phyloP scores from a whole-genome alignment of 768 basidiomycete genomes.

The Hericium erinaceus region DNA sequence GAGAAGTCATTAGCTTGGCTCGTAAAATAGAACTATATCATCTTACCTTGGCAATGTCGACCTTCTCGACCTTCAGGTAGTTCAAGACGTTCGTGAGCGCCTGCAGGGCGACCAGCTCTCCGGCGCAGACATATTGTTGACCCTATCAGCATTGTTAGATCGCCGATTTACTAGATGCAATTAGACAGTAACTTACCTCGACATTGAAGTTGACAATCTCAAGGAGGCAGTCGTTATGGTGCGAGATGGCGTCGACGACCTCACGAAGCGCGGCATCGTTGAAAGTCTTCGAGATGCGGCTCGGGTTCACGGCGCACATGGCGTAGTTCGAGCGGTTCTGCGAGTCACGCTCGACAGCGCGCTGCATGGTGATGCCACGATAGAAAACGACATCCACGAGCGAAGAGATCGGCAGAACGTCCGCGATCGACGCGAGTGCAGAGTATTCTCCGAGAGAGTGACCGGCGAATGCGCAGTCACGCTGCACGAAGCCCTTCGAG shows the following conservation, averaged over 20 bases:
- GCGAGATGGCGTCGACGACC: slow-evolving; percentile 86
- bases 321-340: slow-evolving; percentile 93
- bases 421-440: slow-evolving; percentile 94
- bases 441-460: slow-evolving; percentile 99
- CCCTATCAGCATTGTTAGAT: slow-evolving; percentile 41
- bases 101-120: slow-evolving; percentile 88
- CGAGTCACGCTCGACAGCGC: slow-evolving; percentile 93
- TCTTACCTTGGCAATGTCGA: slow-evolving; percentile 79
- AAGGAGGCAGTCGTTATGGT: slow-evolving; percentile 69
- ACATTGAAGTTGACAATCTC: slow-evolving; percentile 98
- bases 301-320: slow-evolving; percentile 99
- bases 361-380: slow-evolving; percentile 99
- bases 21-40: background rate
- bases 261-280: slow-evolving; percentile 93
- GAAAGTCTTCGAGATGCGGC: slow-evolving; percentile 90
- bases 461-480: slow-evolving; percentile 88
- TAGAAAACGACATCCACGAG: slow-evolving; percentile 99
- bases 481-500: slow-evolving; percentile 89
- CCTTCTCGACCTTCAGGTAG: slow-evolving; percentile 93
- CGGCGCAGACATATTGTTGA: slow-evolving; percentile 99
- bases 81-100: slow-evolving; percentile 95
- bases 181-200: slow-evolving; percentile 42
- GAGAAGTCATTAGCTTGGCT: background rate
- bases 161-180: background rate
- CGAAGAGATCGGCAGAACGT: slow-evolving; percentile 89